Conservation (phyloP, 352 stramenopile genomes). For the Thalassiosira sp. region DNA sequence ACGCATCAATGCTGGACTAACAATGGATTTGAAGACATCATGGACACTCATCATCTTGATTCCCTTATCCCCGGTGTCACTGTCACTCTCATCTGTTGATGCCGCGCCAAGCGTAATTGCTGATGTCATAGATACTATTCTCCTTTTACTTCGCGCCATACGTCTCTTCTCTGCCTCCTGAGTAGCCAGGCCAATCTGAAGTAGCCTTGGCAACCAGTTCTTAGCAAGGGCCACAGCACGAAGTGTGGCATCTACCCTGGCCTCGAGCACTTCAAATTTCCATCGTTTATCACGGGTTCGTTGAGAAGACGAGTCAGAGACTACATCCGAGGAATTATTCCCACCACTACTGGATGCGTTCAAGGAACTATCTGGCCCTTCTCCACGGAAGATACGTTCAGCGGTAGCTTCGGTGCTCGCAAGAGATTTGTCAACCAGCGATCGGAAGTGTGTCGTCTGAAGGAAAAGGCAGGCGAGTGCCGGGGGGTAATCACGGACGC, state of each 20-base stretch:
- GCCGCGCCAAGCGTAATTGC: conserved; percentile 20
- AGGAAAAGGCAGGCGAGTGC: conserved; percentile 75
- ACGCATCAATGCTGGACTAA: conserved; percentile 56
- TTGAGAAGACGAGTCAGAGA: conserved; percentile 39
- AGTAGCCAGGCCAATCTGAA: conserved; percentile 73
- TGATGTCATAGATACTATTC: conserved; percentile 20
- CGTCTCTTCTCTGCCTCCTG: conserved; percentile 77
- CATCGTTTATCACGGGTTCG: conserved; percentile 65
- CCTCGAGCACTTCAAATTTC: conserved; percentile 82
- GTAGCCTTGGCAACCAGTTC: conserved; percentile 73
- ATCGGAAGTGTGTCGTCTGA: conserved; percentile 75
- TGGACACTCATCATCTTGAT: conserved; percentile 46
- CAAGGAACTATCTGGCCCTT: conserved; percentile 42
- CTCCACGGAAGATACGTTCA: conserved; percentile 63
- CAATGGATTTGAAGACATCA: conserved; percentile 71
- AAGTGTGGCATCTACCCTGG: conserved; percentile 68
- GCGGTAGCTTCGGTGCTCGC: conserved; percentile 54
- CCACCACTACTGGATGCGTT: conserved; percentile 31
- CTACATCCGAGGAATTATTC: conserved; percentile 3
- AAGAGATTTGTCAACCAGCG: conserved; percentile 67
- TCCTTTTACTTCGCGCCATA: conserved; percentile 45
- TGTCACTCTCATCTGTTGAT: conserved; percentile 13
- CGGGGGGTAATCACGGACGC: conserved; percentile 71
- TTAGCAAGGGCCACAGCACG: conserved; percentile 65
- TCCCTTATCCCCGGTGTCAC: conserved; percentile 4